phyloP scores from a whole-genome alignment of 208 protist genomes.

The Leishmania guyanensis region DNA sequence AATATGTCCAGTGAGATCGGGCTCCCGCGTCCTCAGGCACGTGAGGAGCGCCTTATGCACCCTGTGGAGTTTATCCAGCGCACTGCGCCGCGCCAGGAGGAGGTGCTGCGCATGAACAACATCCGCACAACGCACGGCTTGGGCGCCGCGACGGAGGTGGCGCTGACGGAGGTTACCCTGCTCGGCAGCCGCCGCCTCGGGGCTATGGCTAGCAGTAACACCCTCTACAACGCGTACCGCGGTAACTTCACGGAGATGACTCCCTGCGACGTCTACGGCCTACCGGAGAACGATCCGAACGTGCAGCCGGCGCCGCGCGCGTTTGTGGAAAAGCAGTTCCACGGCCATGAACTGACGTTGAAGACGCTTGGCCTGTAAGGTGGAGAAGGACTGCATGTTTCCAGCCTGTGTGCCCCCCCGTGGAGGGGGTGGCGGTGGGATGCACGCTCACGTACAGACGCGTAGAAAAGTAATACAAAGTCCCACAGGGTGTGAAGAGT shows the following conservation, averaged over 20 bases:
- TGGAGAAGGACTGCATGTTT: neutral
- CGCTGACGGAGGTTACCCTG: conserved; percentile 77
- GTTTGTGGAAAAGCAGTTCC: conserved; percentile 71
- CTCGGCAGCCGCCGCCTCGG: conserved; percentile 71
- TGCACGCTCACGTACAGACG: neutral
- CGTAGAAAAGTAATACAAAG: neutral
- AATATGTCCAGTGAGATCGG: conserved; percentile 49
- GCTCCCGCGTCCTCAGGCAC: conserved; percentile 44
- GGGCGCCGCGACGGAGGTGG: conserved; percentile 73
- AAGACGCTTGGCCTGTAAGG: conserved; percentile 71
- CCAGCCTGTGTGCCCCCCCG: neutral
- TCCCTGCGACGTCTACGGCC: conserved; percentile 73
- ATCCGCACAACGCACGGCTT: conserved; percentile 83
- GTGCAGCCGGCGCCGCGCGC: conserved; percentile 85
- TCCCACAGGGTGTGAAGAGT: neutral
- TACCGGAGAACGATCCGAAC: conserved; percentile 81
- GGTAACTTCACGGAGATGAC: conserved; percentile 73
- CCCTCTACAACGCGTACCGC: conserved; percentile 84
- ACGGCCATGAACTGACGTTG: conserved; percentile 87
- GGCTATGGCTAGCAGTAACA: conserved; percentile 68
- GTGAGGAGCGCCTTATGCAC: conserved; percentile 77
- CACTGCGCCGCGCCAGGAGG: conserved; percentile 60
- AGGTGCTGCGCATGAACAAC: conserved; percentile 80
- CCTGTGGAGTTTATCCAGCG: conserved; percentile 88
- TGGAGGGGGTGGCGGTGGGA: neutral